Evolutionary conservation across 2,329 filamentous ascomycete species (phyloP).

Genomic region (Monascus ruber): DNA sequence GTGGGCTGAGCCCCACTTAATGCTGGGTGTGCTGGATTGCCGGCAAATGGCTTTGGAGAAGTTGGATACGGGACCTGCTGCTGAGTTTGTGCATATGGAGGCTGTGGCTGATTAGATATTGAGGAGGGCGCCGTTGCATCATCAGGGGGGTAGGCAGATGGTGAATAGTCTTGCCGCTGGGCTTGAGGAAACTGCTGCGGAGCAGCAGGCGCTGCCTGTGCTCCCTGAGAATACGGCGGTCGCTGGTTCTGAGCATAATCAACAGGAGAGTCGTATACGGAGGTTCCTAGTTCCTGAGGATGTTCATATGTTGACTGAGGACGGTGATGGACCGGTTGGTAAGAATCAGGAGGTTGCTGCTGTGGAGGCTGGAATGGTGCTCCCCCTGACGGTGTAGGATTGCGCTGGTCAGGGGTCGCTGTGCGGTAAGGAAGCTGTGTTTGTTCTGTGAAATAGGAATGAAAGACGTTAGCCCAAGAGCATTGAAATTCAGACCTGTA

Average conservation of each 20-base stretch:
- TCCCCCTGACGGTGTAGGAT: slow-evolving; percentile 21
- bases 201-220: slow-evolving; percentile 13
- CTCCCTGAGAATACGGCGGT: slow-evolving; percentile 20
- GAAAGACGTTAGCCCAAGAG: slow-evolving; percentile 39
- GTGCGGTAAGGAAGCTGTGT: slow-evolving; percentile 29
- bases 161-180: slow-evolving; percentile 27
- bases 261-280: slow-evolving; percentile 64
- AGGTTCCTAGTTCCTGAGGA: slow-evolving; percentile 67
- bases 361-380: slow-evolving; percentile 33
- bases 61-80: slow-evolving; percentile 23
- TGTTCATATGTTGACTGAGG: slow-evolving; percentile 59
- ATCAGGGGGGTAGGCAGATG: slow-evolving; percentile 28
- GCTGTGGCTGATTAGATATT: slow-evolving; percentile 7
- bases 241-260: slow-evolving; percentile 23
- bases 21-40: slow-evolving; percentile 24
- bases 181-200: slow-evolving; percentile 23
- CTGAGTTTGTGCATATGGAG: slow-evolving; percentile 13
- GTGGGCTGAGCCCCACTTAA: slow-evolving; percentile 19
- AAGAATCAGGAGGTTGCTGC: slow-evolving; percentile 38
- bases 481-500: slow-evolving; percentile 13
- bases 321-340: slow-evolving; percentile 38
- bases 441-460: slow-evolving; percentile 55
- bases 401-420: slow-evolving; percentile 31
- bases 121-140: slow-evolving; percentile 14
- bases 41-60: slow-evolving; percentile 10